Evolutionary conservation across 805 yeast species (phyloP).

Genomic region (Wickerhamomyces ciferrii): DNA sequence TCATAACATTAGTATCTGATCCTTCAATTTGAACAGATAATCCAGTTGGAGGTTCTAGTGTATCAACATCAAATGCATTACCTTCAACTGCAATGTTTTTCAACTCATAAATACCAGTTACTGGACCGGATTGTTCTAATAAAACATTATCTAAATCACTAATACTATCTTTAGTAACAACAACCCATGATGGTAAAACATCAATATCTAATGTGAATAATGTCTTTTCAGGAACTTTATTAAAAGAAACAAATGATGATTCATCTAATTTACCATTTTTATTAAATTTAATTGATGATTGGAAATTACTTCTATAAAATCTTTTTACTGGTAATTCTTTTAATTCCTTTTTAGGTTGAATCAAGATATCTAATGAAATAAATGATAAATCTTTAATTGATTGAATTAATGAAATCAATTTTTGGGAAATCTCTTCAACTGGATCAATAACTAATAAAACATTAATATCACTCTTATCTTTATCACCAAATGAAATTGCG

Average conservation of each 20-base stretch:
- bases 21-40: constrained; percentile 17
- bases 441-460: constrained; percentile 69
- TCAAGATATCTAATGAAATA: constrained; percentile 45
- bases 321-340: constrained; percentile 47
- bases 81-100: constrained; percentile 66
- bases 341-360: constrained; percentile 50
- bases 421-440: constrained; percentile 61
- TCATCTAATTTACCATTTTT: constrained; percentile 22
- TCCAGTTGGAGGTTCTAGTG: constrained; percentile 16
- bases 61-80: constrained; percentile 42
- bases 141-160: constrained; percentile 63
- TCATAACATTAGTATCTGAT: constrained; percentile 68
- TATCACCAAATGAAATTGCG: constrained; percentile 20
- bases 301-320: constrained; percentile 47
- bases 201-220: constrained; percentile 53
- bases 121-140: constrained; percentile 27
- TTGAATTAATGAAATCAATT: constrained; percentile 42
- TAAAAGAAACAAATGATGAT: constrained; percentile 30
- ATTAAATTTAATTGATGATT: constrained; percentile 25
- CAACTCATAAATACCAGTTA: constrained; percentile 45
- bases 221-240: constrained; percentile 43
- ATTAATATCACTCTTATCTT: constrained; percentile 38
- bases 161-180: constrained; percentile 41
- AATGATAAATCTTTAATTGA: constrained; percentile 39
- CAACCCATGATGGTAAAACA: constrained; percentile 66